These are phyloP conservation scores for Russula virescens DNA, from an alignment of 768 basidiomycete genomes.

Conservation along the genomic window DNA sequence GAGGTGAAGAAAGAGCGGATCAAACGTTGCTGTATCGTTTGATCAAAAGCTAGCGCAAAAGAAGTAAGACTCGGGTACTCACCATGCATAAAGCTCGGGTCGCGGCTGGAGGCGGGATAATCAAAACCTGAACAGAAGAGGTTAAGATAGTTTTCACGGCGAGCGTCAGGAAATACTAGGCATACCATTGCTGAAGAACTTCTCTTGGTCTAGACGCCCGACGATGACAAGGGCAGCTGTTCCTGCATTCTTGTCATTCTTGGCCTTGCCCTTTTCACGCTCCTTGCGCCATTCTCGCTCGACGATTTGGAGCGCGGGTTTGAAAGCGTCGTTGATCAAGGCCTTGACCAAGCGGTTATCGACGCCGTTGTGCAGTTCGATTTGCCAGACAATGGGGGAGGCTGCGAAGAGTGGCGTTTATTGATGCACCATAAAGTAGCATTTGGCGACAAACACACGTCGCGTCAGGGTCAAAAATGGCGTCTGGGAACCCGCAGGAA, in stretches of 20 bases:
- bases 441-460: slow-evolving; percentile 38
- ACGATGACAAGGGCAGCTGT: slow-evolving; percentile 72
- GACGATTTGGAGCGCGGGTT: slow-evolving; percentile 65
- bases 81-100: slow-evolving; percentile 67
- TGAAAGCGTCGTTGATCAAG: slow-evolving; percentile 54
- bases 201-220: slow-evolving; percentile 69
- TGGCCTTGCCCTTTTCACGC: slow-evolving; percentile 29
- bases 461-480: slow-evolving; percentile 51
- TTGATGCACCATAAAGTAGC: too few relatives aligned
- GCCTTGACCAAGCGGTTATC: slow-evolving; percentile 63
- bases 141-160: background rate
- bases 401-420: slow-evolving; percentile 35
- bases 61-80: slow-evolving; percentile 22
- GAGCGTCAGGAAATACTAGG: background rate
- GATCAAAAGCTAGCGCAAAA: background rate
- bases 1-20: slow-evolving; percentile 64
- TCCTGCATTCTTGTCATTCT: slow-evolving; percentile 44
- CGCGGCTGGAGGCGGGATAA: slow-evolving; percentile 43
- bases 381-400: slow-evolving; percentile 58
- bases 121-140: slow-evolving; percentile 48
- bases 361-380: slow-evolving; percentile 73
- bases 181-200: slow-evolving; percentile 83
- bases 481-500: slow-evolving; percentile 11
- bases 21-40: slow-evolving; percentile 36
- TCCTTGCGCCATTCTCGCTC: slow-evolving; percentile 67